These are phyloP conservation scores for Eimeria necatrix DNA, from an alignment of 169 alveolate genomes.

Conservation along the genomic window DNA sequence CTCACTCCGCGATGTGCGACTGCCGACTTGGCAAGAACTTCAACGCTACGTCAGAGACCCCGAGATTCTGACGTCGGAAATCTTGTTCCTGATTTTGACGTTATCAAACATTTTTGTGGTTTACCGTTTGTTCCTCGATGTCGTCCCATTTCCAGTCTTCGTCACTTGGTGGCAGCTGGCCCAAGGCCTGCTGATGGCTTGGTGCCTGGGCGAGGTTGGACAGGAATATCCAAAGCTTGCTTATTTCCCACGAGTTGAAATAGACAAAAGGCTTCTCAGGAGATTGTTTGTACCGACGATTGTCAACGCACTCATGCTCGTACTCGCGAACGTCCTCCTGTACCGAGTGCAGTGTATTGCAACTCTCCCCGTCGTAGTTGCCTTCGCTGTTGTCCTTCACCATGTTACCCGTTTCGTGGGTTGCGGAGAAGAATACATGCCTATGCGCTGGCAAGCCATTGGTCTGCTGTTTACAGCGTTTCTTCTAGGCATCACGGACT, in stretches of 20 bases:
- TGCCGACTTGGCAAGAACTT: slow-evolving; percentile 89
- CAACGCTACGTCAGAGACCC: slow-evolving; percentile 92
- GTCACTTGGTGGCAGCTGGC: slow-evolving; percentile 96
- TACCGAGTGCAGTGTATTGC: slow-evolving; percentile 94
- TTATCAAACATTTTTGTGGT: slow-evolving; percentile 94
- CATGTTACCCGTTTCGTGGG: slow-evolving; percentile 95
- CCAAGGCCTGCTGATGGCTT: slow-evolving; percentile 95
- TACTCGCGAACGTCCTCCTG: slow-evolving; percentile 93
- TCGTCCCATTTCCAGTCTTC: slow-evolving; percentile 94
- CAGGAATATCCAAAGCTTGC: slow-evolving; percentile 90
- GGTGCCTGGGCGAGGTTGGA: slow-evolving; percentile 95
- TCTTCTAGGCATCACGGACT: slow-evolving; percentile 93
- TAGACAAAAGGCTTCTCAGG: slow-evolving; percentile 87
- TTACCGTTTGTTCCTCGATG: slow-evolving; percentile 93
- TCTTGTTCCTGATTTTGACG: slow-evolving; percentile 91
- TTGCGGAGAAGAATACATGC: slow-evolving; percentile 96
- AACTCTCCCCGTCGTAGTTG: slow-evolving; percentile 93
- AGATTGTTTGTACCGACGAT: slow-evolving; percentile 92
- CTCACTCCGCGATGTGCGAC: slow-evolving; percentile 77
- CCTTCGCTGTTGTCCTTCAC: slow-evolving; percentile 96
- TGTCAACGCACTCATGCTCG: slow-evolving; percentile 93
- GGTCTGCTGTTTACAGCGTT: slow-evolving; percentile 91
- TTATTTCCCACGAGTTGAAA: slow-evolving; percentile 91
- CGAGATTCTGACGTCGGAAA: slow-evolving; percentile 91
- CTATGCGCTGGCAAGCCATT: slow-evolving; percentile 94